These are phyloP conservation scores for Leucoagaricus sp. DNA, from an alignment of 1,284 basidiomycete genomes.

Conservation along the genomic window DNA sequence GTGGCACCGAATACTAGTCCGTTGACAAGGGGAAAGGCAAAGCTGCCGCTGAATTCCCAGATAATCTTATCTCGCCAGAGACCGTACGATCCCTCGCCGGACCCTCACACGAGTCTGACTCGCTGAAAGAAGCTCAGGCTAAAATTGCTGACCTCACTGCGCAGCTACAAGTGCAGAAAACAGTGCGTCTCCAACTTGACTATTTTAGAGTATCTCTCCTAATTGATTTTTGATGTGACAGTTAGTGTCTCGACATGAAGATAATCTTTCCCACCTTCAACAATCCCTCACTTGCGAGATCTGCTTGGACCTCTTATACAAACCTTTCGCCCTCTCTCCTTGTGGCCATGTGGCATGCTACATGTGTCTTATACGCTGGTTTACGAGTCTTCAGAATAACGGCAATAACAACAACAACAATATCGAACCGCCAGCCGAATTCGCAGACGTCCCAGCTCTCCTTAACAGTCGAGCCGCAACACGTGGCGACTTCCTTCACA, in stretches of 20 bases:
- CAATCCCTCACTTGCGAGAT: conserved; percentile 72
- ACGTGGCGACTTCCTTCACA: conserved; percentile 30
- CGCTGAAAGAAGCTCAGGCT: conserved; percentile 24
- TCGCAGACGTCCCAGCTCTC: background rate
- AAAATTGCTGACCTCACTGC: conserved; percentile 41
- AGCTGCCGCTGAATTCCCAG: conserved; percentile 19
- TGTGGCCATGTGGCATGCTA: conserved; percentile 78
- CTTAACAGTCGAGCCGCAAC: conserved; percentile 4
- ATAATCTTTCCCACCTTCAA: conserved; percentile 49
- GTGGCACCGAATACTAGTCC: conserved; percentile 18
- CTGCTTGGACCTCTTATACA: conserved; percentile 69
- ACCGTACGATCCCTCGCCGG: conserved; percentile 15
- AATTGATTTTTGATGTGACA: conserved; percentile 21
- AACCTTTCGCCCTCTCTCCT: conserved; percentile 68
- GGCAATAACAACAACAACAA: conserved; percentile 1
- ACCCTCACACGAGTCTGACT: background rate
- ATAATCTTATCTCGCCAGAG: conserved; percentile 9
- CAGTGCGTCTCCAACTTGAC: too few relatives aligned
- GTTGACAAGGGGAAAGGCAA: conserved; percentile 32
- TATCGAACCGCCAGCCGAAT: conserved; percentile 1
- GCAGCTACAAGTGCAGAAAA: conserved; percentile 41
- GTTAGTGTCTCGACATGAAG: conserved; percentile 52
- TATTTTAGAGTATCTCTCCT: conserved; percentile 13
- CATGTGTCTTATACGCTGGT: conserved; percentile 73
- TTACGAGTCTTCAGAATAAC: conserved; percentile 41